phyloP scores from a whole-genome alignment of 2,329 filamentous ascomycete species.

The Pochonia chlamydosporia region DNA sequence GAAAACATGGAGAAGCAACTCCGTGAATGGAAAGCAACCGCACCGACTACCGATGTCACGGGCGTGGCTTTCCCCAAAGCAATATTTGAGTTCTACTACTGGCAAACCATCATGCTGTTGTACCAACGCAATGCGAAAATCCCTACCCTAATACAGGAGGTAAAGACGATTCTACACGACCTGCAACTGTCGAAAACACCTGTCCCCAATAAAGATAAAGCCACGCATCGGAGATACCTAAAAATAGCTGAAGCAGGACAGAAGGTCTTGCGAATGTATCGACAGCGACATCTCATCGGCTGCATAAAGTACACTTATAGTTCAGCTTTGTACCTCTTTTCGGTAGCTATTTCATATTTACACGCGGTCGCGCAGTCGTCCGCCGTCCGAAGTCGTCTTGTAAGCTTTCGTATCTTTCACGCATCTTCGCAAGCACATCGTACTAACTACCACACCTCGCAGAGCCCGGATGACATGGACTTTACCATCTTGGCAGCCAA shows the following conservation, averaged over 20 bases:
- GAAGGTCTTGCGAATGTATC: slow-evolving; percentile 82
- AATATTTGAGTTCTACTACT: slow-evolving; percentile 92
- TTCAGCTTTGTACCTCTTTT: slow-evolving; percentile 91
- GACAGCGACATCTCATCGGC: slow-evolving; percentile 78
- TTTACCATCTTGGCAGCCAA: slow-evolving; percentile 90
- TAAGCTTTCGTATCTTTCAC: too few species aligned
- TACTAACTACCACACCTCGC: slow-evolving; percentile 5
- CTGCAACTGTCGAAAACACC: not conserved
- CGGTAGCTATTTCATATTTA: slow-evolving; percentile 91
- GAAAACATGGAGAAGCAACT: slow-evolving; percentile 78
- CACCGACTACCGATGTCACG: slow-evolving; percentile 70
- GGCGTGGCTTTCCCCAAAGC: slow-evolving; percentile 84
- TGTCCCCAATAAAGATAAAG: not conserved
- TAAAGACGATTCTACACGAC: not conserved
- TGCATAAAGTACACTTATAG: slow-evolving; percentile 94
- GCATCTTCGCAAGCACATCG: slow-evolving; percentile 24
- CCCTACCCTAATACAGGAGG: slow-evolving; percentile 51
- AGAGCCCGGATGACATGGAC: slow-evolving; percentile 91
- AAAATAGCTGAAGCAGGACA: slow-evolving; percentile 94
- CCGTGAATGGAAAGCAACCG: slow-evolving; percentile 78
- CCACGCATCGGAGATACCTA: slow-evolving; percentile 68
- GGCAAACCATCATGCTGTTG: slow-evolving; percentile 92
- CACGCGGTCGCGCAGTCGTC: slow-evolving; percentile 98
- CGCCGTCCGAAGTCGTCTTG: slow-evolving; percentile 75
- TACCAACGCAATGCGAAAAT: slow-evolving; percentile 86